Base-by-base conservation (phyloP, 2,329 filamentous ascomycete species). In the Leptoxyphium fumago region DNA sequence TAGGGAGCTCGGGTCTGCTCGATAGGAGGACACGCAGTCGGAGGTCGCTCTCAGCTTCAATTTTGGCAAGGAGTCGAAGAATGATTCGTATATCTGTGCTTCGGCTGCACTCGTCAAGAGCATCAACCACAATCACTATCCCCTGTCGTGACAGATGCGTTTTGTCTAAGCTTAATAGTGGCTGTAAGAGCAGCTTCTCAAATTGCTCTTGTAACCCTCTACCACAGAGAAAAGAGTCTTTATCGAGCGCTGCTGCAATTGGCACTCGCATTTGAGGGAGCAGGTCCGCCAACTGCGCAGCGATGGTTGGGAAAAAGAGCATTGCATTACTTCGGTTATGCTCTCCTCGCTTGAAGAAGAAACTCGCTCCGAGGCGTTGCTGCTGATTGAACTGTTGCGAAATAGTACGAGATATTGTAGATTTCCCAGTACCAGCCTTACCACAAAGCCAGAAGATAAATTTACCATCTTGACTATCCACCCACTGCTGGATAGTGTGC, bases 391-490 rank as follows among this genome's bases (percentile, higher is more conserved):
- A 36, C 9, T 15, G 4, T 36, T 15, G 32, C 32, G 32, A 36
- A 9, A 36, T 13, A 3, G 30, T 47, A 18, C 4, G 56, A 58
- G 0, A 63, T 42, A 61, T 52, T 0, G 60, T 61, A 2, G 56
- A 60, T 39, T 61, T 62, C 13, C 61, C 58, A 10, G 52, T 60
- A 14, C 60, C 59, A 3, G 59, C 57, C 39, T 53, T 48, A 6
- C 59, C 57, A n/a, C 44, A 52, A 2, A 62, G 48, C 61, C 55
- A 62, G 49, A 55, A 62, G 43, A 61, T 55, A 28, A 41, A 40
- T 34, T 50, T 51, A 17, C 48, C 43, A n/a, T 48, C 30, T 29
- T 39, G 29, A 13, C 42, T 40, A 2, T 52, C 38, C 7, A 45
- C 50, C 57, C 55, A 60, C 21, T 10, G 38, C 21, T 21, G 17